phyloP scores from a whole-genome alignment of 2,329 filamentous ascomycete genomes.

The Colletotrichum sojae region DNA sequence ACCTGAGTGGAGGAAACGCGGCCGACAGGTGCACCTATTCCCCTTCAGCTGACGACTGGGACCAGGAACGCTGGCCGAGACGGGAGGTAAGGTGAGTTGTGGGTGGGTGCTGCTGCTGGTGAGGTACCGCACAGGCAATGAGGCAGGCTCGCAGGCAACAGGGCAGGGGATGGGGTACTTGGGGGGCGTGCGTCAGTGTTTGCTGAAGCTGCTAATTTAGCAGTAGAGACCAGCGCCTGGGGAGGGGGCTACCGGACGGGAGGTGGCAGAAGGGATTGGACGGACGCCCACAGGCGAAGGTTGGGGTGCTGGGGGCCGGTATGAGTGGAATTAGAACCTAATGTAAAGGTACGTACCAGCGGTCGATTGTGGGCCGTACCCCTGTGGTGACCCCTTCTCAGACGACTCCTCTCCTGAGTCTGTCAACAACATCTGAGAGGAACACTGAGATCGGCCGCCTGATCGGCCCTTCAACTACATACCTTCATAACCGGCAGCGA shows the following conservation, averaged over 20 bases:
- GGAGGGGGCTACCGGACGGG: background rate
- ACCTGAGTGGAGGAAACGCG: conserved; percentile 28
- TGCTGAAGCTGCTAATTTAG: conserved; percentile 6
- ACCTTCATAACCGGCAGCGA: background rate
- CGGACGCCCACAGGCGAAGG: conserved; percentile 8
- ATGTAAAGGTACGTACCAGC: conserved; percentile 19
- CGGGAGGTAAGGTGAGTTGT: conserved; percentile 34
- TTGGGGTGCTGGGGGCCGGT: conserved; percentile 19
- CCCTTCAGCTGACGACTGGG: conserved; percentile 39
- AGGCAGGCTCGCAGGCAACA: background rate
- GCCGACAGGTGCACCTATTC: conserved; percentile 28
- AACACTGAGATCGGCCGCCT: background rate
- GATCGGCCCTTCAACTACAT: too few species aligned
- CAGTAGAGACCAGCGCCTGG: conserved; percentile 2
- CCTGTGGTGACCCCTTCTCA: conserved; percentile 14
- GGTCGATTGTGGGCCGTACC: conserved; percentile 7
- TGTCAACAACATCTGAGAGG: background rate
- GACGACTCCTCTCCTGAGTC: background rate
- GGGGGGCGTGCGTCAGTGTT: conserved; percentile 12
- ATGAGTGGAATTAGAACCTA: conserved; percentile 7
- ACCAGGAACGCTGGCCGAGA: conserved; percentile 32
- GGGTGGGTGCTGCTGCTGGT: background rate
- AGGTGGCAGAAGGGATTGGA: conserved; percentile 20
- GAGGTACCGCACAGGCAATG: background rate
- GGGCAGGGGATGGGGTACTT: conserved; percentile 1